Evolutionary conservation across 495 filamentous ascomycete species (phyloP).

Genomic region (Penicillium lagena): DNA sequence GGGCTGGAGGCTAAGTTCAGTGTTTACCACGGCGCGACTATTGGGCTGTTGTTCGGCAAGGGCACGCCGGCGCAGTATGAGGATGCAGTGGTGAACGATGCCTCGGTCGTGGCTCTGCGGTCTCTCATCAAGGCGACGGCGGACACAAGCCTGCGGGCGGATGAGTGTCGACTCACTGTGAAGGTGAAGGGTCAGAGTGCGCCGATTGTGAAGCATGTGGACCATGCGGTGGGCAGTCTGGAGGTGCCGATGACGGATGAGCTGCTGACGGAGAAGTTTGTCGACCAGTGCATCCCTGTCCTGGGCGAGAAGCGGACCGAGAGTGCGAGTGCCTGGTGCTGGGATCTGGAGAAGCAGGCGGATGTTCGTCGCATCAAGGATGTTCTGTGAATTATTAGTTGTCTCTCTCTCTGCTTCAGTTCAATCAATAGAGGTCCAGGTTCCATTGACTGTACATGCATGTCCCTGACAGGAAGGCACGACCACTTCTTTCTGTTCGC

Average conservation of each 20-base stretch:
- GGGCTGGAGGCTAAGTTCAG: slow-evolving; percentile 50
- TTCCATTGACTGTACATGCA: no score
- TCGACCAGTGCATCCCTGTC: slow-evolving; percentile 26
- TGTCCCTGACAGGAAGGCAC: no score
- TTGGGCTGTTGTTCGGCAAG: slow-evolving; percentile 44
- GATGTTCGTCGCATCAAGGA: slow-evolving; percentile 9
- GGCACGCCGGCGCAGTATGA: slow-evolving; percentile 44
- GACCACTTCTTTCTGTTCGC: no score
- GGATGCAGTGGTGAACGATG: slow-evolving; percentile 34
- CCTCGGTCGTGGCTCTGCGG: slow-evolving; percentile 28
- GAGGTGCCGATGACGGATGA: slow-evolving; percentile 39
- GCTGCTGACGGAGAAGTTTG: slow-evolving; percentile 40
- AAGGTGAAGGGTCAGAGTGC: slow-evolving; percentile 9
- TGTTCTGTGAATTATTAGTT: slow-evolving; percentile 3
- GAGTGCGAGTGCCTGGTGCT: slow-evolving; percentile 13
- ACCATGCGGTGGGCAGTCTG: slow-evolving; percentile 46
- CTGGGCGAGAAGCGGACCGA: slow-evolving; percentile 8
- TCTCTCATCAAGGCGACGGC: slow-evolving; percentile 35
- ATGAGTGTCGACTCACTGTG: slow-evolving; percentile 35
- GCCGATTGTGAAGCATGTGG: slow-evolving; percentile 32
- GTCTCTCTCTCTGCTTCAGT: no score
- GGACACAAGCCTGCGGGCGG: slow-evolving; percentile 29
- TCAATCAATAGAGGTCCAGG: no score
- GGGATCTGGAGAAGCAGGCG: slow-evolving; percentile 5
- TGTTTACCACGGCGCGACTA: slow-evolving; percentile 44